A percentile compares a stretch with the other conserved stretches of the same genome.
phyloP scores from a whole-genome alignment of 2,329 filamentous ascomycete genomes.

The Phaeosphaeriaceae sp. region DNA sequence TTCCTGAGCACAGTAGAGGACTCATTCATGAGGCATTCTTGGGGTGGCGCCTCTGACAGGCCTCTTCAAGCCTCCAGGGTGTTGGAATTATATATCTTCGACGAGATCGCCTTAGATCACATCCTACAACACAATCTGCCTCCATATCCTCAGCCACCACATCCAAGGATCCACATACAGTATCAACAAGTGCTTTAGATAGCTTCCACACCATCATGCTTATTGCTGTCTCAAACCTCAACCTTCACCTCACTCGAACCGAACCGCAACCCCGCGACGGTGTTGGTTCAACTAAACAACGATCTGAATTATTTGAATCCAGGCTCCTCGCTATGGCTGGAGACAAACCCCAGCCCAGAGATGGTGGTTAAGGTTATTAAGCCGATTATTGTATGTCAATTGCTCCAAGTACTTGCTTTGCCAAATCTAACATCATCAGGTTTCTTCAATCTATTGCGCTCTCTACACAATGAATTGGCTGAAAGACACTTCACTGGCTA shows the following conservation, averaged over 20 bases:
- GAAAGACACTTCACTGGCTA: not conserved
- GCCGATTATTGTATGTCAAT: conserved; percentile 12
- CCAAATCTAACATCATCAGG: conserved; percentile 18
- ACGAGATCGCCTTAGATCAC: conserved; percentile 1
- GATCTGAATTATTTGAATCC: conserved; percentile 21
- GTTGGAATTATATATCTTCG: conserved; percentile 24
- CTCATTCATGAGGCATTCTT: conserved; percentile 25
- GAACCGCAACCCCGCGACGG: conserved; percentile 42
- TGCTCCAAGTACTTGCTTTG: not conserved
- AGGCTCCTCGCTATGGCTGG: conserved; percentile 22
- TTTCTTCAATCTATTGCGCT: conserved; percentile 3
- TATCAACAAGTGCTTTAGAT: not conserved
- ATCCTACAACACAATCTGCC: conserved; percentile 11
- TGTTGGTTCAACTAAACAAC: conserved; percentile 37
- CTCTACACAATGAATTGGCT: not conserved
- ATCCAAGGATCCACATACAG: conserved; percentile 14
- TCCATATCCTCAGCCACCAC: conserved; percentile 16
- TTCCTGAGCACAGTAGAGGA: conserved; percentile 22
- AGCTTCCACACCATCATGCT: conserved; percentile 23
- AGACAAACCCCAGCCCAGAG: conserved; percentile 33
- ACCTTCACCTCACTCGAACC: conserved; percentile 16
- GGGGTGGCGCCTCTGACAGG: conserved; percentile 32
- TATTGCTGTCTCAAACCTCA: conserved; percentile 14
- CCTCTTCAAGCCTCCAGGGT: conserved; percentile 16
- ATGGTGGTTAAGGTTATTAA: conserved; percentile 35